Percentiles rank a stretch among this genome's conserved stretches.
These are phyloP conservation scores for Sporothrix euskadiensis DNA, from an alignment of 2,329 filamentous ascomycete species.

Conservation along the genomic window DNA sequence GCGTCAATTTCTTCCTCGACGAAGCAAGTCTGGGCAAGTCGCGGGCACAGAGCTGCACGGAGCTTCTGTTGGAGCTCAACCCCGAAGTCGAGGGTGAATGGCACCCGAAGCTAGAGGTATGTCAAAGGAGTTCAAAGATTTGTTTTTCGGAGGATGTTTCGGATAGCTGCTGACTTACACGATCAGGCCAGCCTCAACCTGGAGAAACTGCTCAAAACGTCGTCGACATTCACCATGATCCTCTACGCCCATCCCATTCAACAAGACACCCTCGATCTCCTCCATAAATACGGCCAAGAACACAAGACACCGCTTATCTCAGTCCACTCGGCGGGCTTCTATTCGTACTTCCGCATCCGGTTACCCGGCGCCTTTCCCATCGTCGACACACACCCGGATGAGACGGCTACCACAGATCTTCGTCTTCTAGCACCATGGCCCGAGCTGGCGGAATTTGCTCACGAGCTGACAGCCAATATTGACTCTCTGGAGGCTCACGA, in stretches of 20 bases:
- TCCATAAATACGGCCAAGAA: constrained; percentile 52
- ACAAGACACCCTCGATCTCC: constrained; percentile 45
- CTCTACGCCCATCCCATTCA: constrained; percentile 56
- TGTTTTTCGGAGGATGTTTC: not conserved
- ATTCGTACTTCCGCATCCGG: constrained; percentile 80
- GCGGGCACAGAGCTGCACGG: constrained; percentile 75
- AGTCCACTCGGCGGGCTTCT: constrained; percentile 88
- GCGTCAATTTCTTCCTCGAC: constrained; percentile 96
- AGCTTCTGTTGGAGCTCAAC: constrained; percentile 82
- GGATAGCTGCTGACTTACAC: not conserved
- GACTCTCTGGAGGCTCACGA: constrained; percentile 72
- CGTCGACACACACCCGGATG: constrained; percentile 92
- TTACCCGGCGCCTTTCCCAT: constrained; percentile 82
- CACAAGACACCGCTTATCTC: constrained; percentile 74
- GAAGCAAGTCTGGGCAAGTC: constrained; percentile 72
- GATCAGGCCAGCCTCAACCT: constrained; percentile 28
- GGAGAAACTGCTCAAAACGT: constrained; percentile 43
- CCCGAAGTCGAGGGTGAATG: constrained; percentile 84
- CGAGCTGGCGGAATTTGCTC: constrained; percentile 69
- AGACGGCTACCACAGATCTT: constrained; percentile 80
- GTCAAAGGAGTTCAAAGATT: constrained; percentile 13
- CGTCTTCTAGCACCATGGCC: constrained; percentile 84
- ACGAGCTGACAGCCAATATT: constrained; percentile 67
- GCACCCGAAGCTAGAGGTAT: constrained; percentile 54
- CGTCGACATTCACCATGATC: constrained; percentile 54